Evolutionary conservation across 345 rosid genomes (phyloP).

Genomic region (Draba incana): DNA sequence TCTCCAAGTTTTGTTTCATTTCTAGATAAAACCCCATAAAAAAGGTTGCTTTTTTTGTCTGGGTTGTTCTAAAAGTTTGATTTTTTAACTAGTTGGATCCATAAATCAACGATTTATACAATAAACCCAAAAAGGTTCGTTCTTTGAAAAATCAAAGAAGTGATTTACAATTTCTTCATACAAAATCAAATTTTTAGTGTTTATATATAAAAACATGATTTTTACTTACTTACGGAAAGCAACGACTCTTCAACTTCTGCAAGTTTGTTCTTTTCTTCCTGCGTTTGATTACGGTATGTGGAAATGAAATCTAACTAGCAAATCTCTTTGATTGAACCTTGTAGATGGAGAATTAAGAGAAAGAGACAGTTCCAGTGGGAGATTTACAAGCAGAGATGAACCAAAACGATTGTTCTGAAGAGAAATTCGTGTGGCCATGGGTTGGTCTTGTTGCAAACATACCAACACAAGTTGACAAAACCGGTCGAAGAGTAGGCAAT

Average conservation of each 20-base stretch:
- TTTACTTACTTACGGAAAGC: background rate
- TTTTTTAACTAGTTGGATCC: background rate
- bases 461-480: constrained; percentile 38
- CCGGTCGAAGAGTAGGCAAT: constrained; percentile 55
- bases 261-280: background rate
- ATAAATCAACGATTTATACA: background rate
- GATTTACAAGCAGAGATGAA: constrained; percentile 2
- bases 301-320: background rate
- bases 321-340: constrained; percentile 1
- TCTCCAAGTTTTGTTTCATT: background rate
- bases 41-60: background rate
- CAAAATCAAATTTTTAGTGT: background rate
- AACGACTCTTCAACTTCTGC: background rate
- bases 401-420: background rate
- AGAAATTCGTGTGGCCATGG: constrained; percentile 52
- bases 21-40: background rate
- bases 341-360: constrained; percentile 25
- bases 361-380: background rate
- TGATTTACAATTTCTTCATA: background rate
- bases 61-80: constrained; percentile 13
- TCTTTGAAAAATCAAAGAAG: background rate
- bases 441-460: constrained; percentile 70
- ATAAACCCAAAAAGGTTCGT: background rate
- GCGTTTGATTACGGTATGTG: background rate
- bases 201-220: background rate